These are phyloP conservation scores for Fusarium austroafricanum DNA, from an alignment of 2,329 filamentous ascomycete genomes.

Conservation along the genomic window DNA sequence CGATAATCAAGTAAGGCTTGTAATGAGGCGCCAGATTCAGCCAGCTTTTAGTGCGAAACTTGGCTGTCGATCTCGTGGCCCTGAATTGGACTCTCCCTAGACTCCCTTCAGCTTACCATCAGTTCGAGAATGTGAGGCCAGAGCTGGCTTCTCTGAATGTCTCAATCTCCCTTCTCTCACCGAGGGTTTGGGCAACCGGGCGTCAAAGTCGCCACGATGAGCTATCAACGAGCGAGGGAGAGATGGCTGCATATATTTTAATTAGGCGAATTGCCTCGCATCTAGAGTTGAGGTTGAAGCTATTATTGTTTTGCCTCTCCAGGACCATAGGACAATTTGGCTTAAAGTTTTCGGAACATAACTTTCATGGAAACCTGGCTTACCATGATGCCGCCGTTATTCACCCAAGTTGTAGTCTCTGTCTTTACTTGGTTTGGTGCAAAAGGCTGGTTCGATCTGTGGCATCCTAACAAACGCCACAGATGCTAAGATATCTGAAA, in stretches of 20 bases:
- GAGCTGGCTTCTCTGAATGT: conserved; percentile 17
- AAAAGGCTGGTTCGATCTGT: not conserved
- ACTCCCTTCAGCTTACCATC: conserved; percentile 20
- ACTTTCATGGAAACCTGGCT: not conserved
- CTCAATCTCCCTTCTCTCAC: conserved; percentile 24
- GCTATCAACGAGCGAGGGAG: not conserved
- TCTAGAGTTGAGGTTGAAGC: not conserved
- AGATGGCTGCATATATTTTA: not conserved
- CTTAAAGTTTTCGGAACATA: not conserved
- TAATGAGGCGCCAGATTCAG: conserved; percentile 1
- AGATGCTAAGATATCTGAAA: conserved; percentile 7
- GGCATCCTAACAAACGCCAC: not conserved
- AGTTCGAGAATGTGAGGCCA: conserved; percentile 22
- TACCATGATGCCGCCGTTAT: not conserved
- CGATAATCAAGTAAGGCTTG: conserved; percentile 1
- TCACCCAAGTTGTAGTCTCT: not conserved
- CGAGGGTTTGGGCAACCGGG: conserved; percentile 27
- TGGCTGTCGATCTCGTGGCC: not conserved
- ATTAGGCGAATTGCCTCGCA: not conserved
- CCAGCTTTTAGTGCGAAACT: not conserved
- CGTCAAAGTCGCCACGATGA: conserved; percentile 16
- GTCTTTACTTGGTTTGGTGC: not conserved
- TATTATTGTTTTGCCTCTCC: not conserved
- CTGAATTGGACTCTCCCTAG: conserved; percentile 14
- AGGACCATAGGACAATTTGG: not conserved